phyloP scores from a whole-genome alignment of 2,329 filamentous ascomycete species.

The Scopulariopsis brevicaulis region DNA sequence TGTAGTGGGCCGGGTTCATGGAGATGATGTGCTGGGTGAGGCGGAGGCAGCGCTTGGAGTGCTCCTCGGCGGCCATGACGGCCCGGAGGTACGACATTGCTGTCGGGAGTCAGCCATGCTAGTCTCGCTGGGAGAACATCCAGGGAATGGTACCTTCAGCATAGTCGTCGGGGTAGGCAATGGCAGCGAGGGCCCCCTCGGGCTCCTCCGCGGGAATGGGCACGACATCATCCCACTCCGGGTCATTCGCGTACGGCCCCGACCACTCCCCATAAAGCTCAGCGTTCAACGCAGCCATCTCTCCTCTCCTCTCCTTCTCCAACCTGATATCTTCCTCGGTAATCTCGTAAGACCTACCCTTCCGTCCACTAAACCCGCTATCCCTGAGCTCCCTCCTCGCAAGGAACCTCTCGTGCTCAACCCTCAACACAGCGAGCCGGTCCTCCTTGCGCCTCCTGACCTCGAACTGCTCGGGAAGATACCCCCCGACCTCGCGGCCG shows the following conservation, averaged over 20 bases:
- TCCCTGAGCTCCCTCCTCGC: slow-evolving; percentile 20
- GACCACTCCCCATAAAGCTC: slow-evolving; percentile 42
- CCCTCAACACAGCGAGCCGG: slow-evolving; percentile 27
- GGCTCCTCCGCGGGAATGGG: slow-evolving; percentile 80
- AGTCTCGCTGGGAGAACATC: neutral
- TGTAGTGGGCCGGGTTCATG: slow-evolving; percentile 96
- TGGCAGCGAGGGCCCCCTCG: slow-evolving; percentile 74
- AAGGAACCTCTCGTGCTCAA: slow-evolving; percentile 28
- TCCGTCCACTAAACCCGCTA: slow-evolving; percentile 7
- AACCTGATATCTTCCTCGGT: slow-evolving; percentile 27
- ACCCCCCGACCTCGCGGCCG: slow-evolving; percentile 36
- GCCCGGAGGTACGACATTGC: slow-evolving; percentile 89
- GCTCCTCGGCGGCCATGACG: slow-evolving; percentile 81
- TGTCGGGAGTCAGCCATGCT: slow-evolving; percentile 14
- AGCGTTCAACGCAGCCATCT: slow-evolving; percentile 37
- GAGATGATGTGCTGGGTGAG: slow-evolving; percentile 84
- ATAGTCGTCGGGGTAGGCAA: slow-evolving; percentile 85
- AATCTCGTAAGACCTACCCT: slow-evolving; percentile 10
- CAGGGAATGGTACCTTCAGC: slow-evolving; percentile 47
- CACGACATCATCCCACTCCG: slow-evolving; percentile 72
- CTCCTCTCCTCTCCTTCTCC: slow-evolving; percentile 33
- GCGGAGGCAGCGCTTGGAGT: slow-evolving; percentile 63
- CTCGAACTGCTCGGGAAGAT: slow-evolving; percentile 32
- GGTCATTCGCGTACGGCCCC: slow-evolving; percentile 49
- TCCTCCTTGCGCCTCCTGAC: slow-evolving; percentile 27